Base-by-base conservation (phyloP, 1,284 basidiomycete genomes). In the Marasmius oreades region DNA sequence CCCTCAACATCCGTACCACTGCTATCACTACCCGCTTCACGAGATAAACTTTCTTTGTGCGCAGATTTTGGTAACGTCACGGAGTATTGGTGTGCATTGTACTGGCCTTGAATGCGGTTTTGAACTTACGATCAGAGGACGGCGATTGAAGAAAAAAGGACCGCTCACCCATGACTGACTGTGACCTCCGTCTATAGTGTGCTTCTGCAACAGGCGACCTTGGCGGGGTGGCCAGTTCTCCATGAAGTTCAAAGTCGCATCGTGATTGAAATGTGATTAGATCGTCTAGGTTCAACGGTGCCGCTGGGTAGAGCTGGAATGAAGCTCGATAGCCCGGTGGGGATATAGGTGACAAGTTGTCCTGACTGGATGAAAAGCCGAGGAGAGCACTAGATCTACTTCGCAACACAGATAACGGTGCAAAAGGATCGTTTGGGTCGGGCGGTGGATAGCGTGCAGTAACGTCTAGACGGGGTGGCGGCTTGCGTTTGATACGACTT, bases 341-440 rank as follows among this genome's bases (percentile, higher is more conserved):
- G 31, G 47, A 28, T 8, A 42, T 14, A 16, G 55, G 36, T 42
- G 42, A 18, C 16, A 31, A 28, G 34, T 26, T 26, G 18, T 51
- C 46, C 39, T 22, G n/a, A 44, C 55, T 16, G 24, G 55, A n/a
- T 37, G 46, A 20, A 26, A 50, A n/a, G 7, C 47, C 47, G 12
- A 50, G 37, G 23, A 55, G 23, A 20, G 55, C 50, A 42, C 55
- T 55, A 5, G 55, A 51, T 28, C 55, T 37, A 47, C 39, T 56
- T 24, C 72, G 70, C 11, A 73, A 59, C 7, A 66, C 68, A 39
- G 69, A 67, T 28, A 74, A 64, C n/a, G 72, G 63, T 8, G 66
- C 70, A 51, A 73, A 73, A n/a, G 71, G 72, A 56, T 74, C 69
- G 36, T 51, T 55, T 2, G 71, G 70, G 60, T 74, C 71, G 7